Base-by-base conservation (phyloP, 1,284 basidiomycete genomes). In the Paramarasmius palmivorus region DNA sequence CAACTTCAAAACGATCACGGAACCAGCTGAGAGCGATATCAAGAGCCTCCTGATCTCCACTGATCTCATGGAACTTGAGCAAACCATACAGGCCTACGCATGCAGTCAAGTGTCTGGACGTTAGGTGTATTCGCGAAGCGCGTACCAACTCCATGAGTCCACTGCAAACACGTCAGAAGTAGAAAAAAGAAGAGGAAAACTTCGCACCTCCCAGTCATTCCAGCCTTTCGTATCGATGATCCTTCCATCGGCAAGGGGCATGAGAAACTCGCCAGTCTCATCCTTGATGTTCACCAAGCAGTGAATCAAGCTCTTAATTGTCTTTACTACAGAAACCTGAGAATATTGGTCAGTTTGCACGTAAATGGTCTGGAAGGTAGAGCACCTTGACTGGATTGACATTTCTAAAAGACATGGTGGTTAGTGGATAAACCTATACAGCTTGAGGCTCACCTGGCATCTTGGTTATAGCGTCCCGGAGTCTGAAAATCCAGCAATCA, bases 211-310 rank as follows among this genome's bases (percentile, higher is more conserved):
- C 83, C 83, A 86, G 52, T 81, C 78, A 46, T 79, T 74, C 83
- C 83, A 86, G 3, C 82, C 82, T 61, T 86, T 86, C 1, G 83
- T 86, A 59, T 87, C 83, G 54, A 86, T 83, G 20, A 83, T 65
- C 10, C 81, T 75, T 0, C 83, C 83, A 63, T 85, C 83, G 19
- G 70, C 70, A 29, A 84, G 67, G 9, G 73, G 71, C 59, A 84
- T 66, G 23, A 86, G 67, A 64, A 83, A 85, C 63, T 82, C 74
- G 39, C 83, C 82, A 2, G 74, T 78, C 56, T 75, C 73, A 66
- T 86, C 83, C 57, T 79, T 75, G 67, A 85, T 84, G 59, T 82
- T 80, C 46, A 84, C 79, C 10, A 85, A 71, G 34, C 81, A 82
- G 52, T 82, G 67, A 35, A 83, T 81, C 49, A 85, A 66, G 47